These are phyloP conservation scores for Puccinia coronata DNA, from an alignment of 1,284 basidiomycete species.

Conservation along the genomic window DNA sequence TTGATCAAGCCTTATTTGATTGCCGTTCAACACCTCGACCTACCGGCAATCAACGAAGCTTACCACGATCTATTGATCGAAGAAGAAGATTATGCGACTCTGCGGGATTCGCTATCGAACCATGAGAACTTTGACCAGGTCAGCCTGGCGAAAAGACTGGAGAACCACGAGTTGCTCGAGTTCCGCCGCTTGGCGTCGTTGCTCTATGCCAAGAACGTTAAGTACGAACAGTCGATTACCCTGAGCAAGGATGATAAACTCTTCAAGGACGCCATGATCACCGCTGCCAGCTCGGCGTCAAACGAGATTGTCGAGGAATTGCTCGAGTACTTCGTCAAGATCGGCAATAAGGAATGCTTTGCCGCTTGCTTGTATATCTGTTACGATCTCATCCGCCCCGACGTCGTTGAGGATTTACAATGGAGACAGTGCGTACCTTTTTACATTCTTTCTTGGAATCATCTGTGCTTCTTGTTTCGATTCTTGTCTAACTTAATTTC, in stretches of 20 bases:
- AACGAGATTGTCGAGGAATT: constrained; percentile 90
- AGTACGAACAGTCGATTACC: constrained; percentile 92
- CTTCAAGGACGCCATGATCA: constrained; percentile 93
- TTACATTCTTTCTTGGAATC: not conserved
- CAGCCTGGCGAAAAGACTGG: constrained; percentile 78
- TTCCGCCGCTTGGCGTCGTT: constrained; percentile 93
- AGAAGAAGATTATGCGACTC: constrained; percentile 96
- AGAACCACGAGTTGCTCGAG: constrained; percentile 88
- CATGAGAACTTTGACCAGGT: constrained; percentile 98
- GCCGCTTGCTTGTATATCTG: constrained; percentile 70
- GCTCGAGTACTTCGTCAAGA: constrained; percentile 73
- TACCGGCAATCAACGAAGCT: constrained; percentile 95
- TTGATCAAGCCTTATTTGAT: constrained; percentile 94
- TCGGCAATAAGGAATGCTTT: constrained; percentile 98
- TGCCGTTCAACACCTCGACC: constrained; percentile 84
- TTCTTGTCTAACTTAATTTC: constrained; percentile 57
- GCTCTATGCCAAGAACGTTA: constrained; percentile 88
- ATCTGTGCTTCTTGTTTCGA: not conserved
- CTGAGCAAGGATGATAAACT: constrained; percentile 94
- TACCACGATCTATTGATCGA: constrained; percentile 96
- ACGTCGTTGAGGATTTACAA: constrained; percentile 88
- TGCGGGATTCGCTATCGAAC: constrained; percentile 92
- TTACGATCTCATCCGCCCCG: constrained; percentile 87
- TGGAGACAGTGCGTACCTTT: constrained; percentile 96
- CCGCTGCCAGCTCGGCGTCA: constrained; percentile 77